These are phyloP conservation scores for Paramecium pentaurelia DNA, from an alignment of 73 alveolate genomes.

Conservation along the genomic window DNA sequence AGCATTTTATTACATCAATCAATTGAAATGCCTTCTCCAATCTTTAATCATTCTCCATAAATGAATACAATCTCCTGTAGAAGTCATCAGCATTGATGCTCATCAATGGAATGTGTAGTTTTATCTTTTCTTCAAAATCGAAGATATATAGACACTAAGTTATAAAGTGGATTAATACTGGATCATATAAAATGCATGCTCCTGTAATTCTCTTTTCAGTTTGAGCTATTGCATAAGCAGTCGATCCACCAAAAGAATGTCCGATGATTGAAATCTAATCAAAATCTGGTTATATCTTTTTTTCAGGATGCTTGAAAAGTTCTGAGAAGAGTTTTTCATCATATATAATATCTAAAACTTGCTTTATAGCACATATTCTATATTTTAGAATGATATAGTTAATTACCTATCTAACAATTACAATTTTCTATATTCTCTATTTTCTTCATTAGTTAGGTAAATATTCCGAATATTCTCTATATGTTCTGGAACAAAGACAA, in stretches of 20 bases:
- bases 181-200: constrained; percentile 36
- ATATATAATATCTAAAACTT: constrained; percentile 46
- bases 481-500: constrained; percentile 57
- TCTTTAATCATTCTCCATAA: constrained; percentile 50
- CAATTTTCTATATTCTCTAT: constrained; percentile 29
- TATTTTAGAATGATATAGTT: not conserved
- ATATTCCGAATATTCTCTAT: constrained; percentile 45
- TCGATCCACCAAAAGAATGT: constrained; percentile 59
- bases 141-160: constrained; percentile 14
- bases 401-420: constrained; percentile 20
- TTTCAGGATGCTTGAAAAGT: not conserved
- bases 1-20: not conserved
- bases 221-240: constrained; percentile 15
- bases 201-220: constrained; percentile 45
- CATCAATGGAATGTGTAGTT: constrained; percentile 37
- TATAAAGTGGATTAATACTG: not conserved
- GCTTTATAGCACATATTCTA: not conserved
- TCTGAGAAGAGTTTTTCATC: not conserved
- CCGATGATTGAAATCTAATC: constrained; percentile 32
- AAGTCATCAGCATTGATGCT: constrained; percentile 54
- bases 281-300: not conserved
- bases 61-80: constrained; percentile 48
- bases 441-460: constrained; percentile 9
- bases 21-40: not conserved
- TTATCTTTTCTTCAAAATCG: not conserved